Base-by-base conservation (phyloP, 2,329 filamentous ascomycete species). In the Botryosphaeria dothidea region DNA sequence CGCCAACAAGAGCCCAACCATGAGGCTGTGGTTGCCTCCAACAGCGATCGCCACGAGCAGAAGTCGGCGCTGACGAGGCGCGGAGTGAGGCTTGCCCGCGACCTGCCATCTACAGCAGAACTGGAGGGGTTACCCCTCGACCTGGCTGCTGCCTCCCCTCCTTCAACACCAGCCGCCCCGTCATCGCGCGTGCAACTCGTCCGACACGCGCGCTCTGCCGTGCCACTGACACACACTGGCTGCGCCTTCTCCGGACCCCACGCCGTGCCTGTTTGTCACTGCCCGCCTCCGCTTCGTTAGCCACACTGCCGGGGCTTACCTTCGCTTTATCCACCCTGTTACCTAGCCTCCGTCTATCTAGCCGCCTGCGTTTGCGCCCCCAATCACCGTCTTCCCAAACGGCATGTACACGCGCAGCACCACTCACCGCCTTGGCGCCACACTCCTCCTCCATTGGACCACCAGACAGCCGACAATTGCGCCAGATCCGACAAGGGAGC, bases 361-460 rank as follows among this genome's bases (percentile, higher is more conserved):
- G 52, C 52, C 13, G 54, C 38, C 54, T 58, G 36, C 36, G 17
- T 27, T 58, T 21, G 9, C 25, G 43, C 56, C 56, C 54, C 56
- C 38, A 60, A 57, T 34, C 21, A n/a, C 52, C 7, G 52, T 23
- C 36, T 57, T 23, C 52, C n/a, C 23, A 5, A 23, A 21, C 17
- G 23, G 34, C 52, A n/a, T 19, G 54, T 45, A 45, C 54, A 43
- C 21, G 21, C 54, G 36, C 38, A 46, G 56, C 19, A 41, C 36
- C 29, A 31, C 41, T 60, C 41, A 25, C 56, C 41, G 56, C 56
- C 38, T 60, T 60, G 56, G 56, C 56, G 56, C 41, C 41, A 60
- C 56, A 29, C 23, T 11, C 38, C 21, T n/a, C 27, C 15, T 8
- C 56, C 34, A 60, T 46, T 46, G 56, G 56, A 8, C 56, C 38